phyloP scores from a whole-genome alignment of 768 basidiomycete species.

The Crepidotus variabilis region DNA sequence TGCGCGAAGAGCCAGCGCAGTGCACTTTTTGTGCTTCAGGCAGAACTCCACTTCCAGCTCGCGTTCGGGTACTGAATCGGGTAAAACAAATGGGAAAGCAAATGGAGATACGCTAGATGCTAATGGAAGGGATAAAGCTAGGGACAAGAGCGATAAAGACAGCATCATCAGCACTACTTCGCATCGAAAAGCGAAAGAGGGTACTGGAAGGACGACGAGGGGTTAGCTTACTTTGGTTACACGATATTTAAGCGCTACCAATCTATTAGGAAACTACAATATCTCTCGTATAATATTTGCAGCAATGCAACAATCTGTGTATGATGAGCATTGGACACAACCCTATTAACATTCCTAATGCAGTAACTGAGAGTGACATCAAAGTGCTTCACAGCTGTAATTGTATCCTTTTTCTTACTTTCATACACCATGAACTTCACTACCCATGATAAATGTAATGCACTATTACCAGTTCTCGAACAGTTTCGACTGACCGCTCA shows the following conservation, averaged over 20 bases:
- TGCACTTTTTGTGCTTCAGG: conserved; percentile 93
- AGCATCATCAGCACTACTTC: neutral
- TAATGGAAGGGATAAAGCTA: neutral
- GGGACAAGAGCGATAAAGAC: neutral
- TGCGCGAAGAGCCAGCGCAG: conserved; percentile 81
- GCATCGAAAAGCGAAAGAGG: neutral
- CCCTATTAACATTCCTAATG: no score
- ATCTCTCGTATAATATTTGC: no score
- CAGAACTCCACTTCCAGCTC: conserved; percentile 21
- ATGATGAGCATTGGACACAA: no score
- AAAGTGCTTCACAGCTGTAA: no score
- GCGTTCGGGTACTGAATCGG: neutral
- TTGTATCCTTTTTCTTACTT: no score
- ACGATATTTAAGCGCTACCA: neutral
- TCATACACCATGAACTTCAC: no score
- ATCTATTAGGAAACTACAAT: no score
- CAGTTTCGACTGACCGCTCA: no score
- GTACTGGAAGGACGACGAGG: neutral
- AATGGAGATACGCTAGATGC: neutral
- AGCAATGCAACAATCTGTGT: no score
- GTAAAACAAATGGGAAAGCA: neutral
- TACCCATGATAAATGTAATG: no score
- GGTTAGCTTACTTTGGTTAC: neutral
- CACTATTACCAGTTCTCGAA: no score
- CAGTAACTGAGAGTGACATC: no score